Base-by-base conservation (phyloP, 2,329 filamentous ascomycete species). In the Penicillium occitanis region DNA sequence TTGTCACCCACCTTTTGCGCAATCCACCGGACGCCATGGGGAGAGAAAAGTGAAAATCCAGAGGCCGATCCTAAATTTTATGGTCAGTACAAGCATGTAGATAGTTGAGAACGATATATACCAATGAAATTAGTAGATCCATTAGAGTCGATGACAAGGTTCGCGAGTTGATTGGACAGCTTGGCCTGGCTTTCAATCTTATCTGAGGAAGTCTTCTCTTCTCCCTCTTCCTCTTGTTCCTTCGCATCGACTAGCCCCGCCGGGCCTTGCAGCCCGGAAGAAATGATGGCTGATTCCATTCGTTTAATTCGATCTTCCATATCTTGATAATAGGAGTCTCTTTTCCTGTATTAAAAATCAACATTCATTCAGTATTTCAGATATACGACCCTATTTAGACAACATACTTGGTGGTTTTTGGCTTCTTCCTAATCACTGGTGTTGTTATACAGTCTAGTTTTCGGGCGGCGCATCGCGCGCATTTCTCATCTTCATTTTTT, bases 361-460 rank as follows among this genome's bases (percentile, higher is more conserved):
- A 53, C 62, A 4, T 28, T 14, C 2, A 11, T 14, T 5, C 22
- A 11, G 4, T 30, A 28, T 6, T 10, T n/a, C 6, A 25, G 6
- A 17, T 1, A n/a, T 28, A 3, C 10, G 11, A 30, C 7, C 6
- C 17, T 37, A 14, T 8, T 46, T 14, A 35, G 19, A 35, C 5
- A 14, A 48, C 35, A n/a, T 37, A 64, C 61, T 57, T 35, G 40
- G 50, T 10, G 10, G 13, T 57, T 58, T 22, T 64, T 58, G 50
- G 50, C 37, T 25, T 57, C 62, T 46, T 48, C 30, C 42, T 58
- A 8, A 37, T 46, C 17, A 64, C 62, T 8, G 62, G 62, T 25
- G 62, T 64, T n/a, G 62, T 64, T 7, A 28, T 59, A 64, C 62
- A 64, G 40, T 57, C 10, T 17, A 64, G 40, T 64, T 64, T 64